Percentiles rank a stretch among this genome's conserved stretches.
Evolutionary conservation across 306 rosid species (phyloP).

Genomic region (Dryas octopetala): DNA sequence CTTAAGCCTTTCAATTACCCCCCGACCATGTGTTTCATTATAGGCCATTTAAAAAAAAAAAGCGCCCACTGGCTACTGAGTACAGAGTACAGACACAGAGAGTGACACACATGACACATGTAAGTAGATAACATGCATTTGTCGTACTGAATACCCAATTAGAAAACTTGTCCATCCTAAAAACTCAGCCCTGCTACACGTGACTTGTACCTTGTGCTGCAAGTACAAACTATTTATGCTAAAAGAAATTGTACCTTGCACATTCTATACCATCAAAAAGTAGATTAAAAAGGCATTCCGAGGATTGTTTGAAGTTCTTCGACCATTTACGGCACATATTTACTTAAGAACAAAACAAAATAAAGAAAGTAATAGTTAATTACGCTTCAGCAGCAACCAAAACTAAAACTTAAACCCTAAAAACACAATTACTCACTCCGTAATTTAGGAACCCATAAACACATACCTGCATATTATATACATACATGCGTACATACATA

Average conservation of each 20-base stretch:
- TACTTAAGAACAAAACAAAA: neutral
- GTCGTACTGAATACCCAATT: neutral
- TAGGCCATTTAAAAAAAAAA: neutral
- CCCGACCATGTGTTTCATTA: neutral
- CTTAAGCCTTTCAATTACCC: neutral
- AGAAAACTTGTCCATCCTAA: neutral
- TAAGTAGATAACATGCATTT: neutral
- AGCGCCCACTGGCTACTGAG: neutral
- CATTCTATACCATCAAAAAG: neutral
- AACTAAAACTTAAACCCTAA: conserved; percentile 7
- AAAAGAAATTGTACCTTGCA: conserved; percentile 1
- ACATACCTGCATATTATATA: neutral
- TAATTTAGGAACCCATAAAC: neutral
- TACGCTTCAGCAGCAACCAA: neutral
- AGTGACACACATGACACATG: too few relatives aligned
- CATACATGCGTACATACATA: neutral
- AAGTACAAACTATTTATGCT: neutral
- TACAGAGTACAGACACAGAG: neutral
- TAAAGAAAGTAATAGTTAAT: neutral
- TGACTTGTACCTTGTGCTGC: neutral
- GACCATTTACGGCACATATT: too few relatives aligned
- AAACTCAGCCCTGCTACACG: neutral
- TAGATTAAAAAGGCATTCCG: neutral
- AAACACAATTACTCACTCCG: neutral
- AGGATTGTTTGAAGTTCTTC: neutral